A percentile compares a stretch with the other conserved stretches of the same genome.
Conservation (phyloP, 805 yeast genomes). For the Grigorovia transvaalensis region DNA sequence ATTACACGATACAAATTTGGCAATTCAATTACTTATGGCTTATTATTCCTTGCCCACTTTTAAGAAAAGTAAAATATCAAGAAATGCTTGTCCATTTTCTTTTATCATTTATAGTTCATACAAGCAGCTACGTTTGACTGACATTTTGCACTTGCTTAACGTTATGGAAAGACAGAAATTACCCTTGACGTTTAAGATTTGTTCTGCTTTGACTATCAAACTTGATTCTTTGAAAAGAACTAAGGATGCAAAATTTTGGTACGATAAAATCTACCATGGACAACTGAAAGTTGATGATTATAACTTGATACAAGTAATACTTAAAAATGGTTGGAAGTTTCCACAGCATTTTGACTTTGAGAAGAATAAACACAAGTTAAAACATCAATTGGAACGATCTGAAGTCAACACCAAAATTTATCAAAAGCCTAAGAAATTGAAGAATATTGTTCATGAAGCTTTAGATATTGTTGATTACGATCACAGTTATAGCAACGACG, state of each 20-base stretch:
- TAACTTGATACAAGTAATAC: conserved; percentile 10
- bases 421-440: not conserved
- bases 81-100: conserved; percentile 18
- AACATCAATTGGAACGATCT: not conserved
- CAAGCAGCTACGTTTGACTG: conserved; percentile 8
- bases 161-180: conserved; percentile 16
- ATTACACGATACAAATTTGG: conserved; percentile 14
- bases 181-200: conserved; percentile 20
- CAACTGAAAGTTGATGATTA: conserved; percentile 17
- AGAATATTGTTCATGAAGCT: not conserved
- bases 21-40: conserved; percentile 16
- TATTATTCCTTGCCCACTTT: conserved; percentile 11
- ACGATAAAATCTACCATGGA: conserved; percentile 15
- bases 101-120: conserved; percentile 18
- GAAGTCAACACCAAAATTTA: not conserved
- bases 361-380: not conserved
- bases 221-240: conserved; percentile 9
- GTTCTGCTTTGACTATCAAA: conserved; percentile 18
- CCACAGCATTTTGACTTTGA: conserved; percentile 12
- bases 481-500: not conserved
- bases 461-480: not conserved
- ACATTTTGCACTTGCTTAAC: conserved; percentile 11
- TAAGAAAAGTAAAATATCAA: conserved; percentile 7
- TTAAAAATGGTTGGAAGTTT: conserved; percentile 17
- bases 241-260: conserved; percentile 22